A percentile compares a stretch with the other conserved stretches of the same genome.
Conservation (phyloP, 352 stramenopile species). For the Phytophthora multivora region DNA sequence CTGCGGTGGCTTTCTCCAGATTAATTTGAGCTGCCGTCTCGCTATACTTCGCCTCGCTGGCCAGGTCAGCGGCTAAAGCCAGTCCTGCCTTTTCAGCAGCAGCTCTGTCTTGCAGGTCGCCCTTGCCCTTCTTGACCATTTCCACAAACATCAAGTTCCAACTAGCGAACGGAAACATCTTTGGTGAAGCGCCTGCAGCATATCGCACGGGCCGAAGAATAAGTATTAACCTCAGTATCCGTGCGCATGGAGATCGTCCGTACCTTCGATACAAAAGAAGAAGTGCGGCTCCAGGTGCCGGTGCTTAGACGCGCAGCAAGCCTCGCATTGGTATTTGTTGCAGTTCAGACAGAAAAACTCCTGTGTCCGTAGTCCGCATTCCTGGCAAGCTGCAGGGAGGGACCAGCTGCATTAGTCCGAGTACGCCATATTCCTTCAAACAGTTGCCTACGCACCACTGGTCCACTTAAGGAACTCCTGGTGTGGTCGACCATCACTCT, state of each 20-base stretch:
- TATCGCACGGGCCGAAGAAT: neutral
- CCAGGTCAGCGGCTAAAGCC: neutral
- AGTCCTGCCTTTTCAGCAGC: neutral
- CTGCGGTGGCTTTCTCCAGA: slow-evolving; percentile 14
- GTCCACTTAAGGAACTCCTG: slow-evolving; percentile 49
- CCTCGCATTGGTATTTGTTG: slow-evolving; percentile 59
- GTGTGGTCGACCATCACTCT: slow-evolving; percentile 52
- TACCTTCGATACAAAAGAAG: slow-evolving; percentile 70
- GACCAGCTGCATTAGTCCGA: slow-evolving; percentile 2
- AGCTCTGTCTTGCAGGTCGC: slow-evolving; percentile 33
- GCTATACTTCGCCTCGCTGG: slow-evolving; percentile 7
- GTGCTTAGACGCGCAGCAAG: slow-evolving; percentile 53
- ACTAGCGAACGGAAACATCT: slow-evolving; percentile 46
- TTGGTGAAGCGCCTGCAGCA: slow-evolving; percentile 38
- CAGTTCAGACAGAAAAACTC: slow-evolving; percentile 70
- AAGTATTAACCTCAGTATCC: too few species aligned
- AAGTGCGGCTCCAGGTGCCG: slow-evolving; percentile 41
- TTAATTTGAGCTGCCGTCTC: slow-evolving; percentile 21
- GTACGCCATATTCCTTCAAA: neutral
- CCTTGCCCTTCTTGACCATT: slow-evolving; percentile 45
- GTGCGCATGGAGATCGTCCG: neutral
- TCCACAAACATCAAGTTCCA: slow-evolving; percentile 55
- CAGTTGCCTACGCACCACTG: slow-evolving; percentile 37
- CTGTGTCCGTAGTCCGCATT: slow-evolving; percentile 42
- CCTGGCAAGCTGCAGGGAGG: slow-evolving; percentile 50